Percentiles rank a stretch among this genome's conserved stretches.
These are phyloP conservation scores for Aspergillus wentii DNA, from an alignment of 495 filamentous ascomycete species.

Conservation along the genomic window DNA sequence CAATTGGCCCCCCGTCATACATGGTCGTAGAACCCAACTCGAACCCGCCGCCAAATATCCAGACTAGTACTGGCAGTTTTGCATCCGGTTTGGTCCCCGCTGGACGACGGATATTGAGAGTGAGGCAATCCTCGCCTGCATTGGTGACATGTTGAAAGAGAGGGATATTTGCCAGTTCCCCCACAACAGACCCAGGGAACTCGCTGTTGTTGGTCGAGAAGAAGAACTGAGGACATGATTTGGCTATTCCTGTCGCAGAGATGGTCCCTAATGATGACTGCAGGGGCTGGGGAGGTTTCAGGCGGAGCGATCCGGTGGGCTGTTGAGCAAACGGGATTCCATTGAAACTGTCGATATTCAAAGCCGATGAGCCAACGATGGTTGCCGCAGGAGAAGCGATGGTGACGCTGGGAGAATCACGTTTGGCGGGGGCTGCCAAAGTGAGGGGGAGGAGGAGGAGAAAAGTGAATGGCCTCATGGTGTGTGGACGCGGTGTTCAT, in stretches of 20 bases:
- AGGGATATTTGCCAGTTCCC: conserved; percentile 47
- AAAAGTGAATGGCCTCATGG: too few species aligned
- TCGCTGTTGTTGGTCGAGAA: conserved; percentile 36
- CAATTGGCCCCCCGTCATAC: conserved; percentile 55
- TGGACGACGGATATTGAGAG: conserved; percentile 60
- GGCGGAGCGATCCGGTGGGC: conserved; percentile 52
- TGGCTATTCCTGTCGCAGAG: conserved; percentile 42
- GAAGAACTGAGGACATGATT: conserved; percentile 51
- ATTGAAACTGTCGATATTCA: conserved; percentile 49
- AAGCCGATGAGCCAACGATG: conserved; percentile 38
- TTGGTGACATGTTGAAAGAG: conserved; percentile 46
- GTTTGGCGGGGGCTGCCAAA: conserved; percentile 16
- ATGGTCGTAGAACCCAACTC: conserved; percentile 54
- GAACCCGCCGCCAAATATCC: conserved; percentile 67
- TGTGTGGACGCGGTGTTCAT: too few species aligned
- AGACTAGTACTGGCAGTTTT: conserved; percentile 60
- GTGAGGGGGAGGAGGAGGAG: conserved; percentile 1
- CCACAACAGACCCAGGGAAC: conserved; percentile 40
- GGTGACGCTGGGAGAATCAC: conserved; percentile 31
- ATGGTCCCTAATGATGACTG: conserved; percentile 43
- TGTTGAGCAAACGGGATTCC: conserved; percentile 63
- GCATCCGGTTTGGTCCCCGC: conserved; percentile 45
- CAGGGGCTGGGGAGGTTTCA: conserved; percentile 54
- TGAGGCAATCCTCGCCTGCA: conserved; percentile 62
- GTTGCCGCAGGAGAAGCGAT: conserved; percentile 45